Evolutionary conservation across 305 asterid genomes (phyloP).

Genomic region (Fraxinus nigra): DNA sequence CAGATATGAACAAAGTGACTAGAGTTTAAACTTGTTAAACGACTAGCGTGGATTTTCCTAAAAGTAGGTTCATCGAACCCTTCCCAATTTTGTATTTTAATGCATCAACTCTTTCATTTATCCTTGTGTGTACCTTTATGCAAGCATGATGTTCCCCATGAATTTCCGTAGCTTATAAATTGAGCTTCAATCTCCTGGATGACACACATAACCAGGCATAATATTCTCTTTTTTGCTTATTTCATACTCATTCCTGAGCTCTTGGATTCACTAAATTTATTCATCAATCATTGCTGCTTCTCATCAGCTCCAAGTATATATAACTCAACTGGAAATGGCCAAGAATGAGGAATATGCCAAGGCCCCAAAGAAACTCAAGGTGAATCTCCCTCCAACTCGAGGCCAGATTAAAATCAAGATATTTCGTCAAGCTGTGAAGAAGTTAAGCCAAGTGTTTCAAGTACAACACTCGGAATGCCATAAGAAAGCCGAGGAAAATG

Average conservation of each 20-base stretch:
- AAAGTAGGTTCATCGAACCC: neutral
- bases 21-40: too few relatives aligned
- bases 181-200: neutral
- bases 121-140: neutral
- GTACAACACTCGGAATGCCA: neutral
- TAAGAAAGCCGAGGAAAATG: neutral
- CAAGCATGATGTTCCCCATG: neutral
- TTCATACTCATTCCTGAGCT: neutral
- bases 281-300: neutral
- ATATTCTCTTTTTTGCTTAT: neutral
- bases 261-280: neutral
- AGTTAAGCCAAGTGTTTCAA: neutral
- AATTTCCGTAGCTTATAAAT: neutral
- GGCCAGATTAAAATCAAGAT: constrained; percentile 24
- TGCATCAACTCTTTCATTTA: neutral
- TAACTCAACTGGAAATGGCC: neutral
- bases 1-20: neutral
- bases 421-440: constrained; percentile 1
- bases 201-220: neutral
- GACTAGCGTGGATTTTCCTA: too few relatives aligned
- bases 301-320: neutral
- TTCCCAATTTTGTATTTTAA: neutral
- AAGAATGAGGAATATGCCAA: neutral
- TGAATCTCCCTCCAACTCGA: constrained; percentile 19
- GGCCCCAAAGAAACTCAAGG: constrained; percentile 10